Evolutionary conservation across 2,329 filamentous ascomycete species (phyloP).

Genomic region (Penicillium occitanis): DNA sequence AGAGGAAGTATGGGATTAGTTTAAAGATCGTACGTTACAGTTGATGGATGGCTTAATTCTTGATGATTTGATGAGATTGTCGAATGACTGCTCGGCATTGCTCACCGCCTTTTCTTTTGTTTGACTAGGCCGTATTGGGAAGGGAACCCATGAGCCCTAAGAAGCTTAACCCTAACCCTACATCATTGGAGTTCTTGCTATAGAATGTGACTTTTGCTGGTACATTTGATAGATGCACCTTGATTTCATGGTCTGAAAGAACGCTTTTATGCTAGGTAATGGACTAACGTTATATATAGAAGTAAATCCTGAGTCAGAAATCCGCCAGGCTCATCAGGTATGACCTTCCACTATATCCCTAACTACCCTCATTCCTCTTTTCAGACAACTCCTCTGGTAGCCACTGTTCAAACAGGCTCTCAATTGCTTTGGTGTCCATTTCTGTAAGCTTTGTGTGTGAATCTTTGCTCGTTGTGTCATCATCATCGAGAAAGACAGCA

Average conservation of each 20-base stretch:
- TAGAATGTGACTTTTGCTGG: not conserved
- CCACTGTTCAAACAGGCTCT: conserved; percentile 7
- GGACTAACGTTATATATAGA: not conserved
- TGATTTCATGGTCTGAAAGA: not conserved
- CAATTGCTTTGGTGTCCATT: not conserved
- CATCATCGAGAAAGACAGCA: not conserved
- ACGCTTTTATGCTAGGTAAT: not conserved
- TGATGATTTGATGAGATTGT: not conserved
- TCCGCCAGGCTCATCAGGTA: not conserved
- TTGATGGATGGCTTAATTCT: not conserved
- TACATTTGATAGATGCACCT: not conserved
- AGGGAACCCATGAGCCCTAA: not conserved
- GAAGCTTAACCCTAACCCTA: not conserved
- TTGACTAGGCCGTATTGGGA: not conserved
- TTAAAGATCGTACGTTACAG: not conserved
- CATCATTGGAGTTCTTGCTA: not conserved
- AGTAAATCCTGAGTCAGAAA: not conserved
- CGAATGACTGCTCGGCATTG: not conserved
- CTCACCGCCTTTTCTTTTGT: not conserved
- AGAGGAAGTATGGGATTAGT: not conserved
- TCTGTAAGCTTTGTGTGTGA: not conserved
- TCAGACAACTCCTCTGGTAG: conserved; percentile 3
- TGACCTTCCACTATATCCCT: not conserved
- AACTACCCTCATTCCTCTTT: not conserved
- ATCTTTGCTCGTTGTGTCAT: not conserved